Conservation (phyloP, 75 land plant species). For the Picea sitchensis region DNA sequence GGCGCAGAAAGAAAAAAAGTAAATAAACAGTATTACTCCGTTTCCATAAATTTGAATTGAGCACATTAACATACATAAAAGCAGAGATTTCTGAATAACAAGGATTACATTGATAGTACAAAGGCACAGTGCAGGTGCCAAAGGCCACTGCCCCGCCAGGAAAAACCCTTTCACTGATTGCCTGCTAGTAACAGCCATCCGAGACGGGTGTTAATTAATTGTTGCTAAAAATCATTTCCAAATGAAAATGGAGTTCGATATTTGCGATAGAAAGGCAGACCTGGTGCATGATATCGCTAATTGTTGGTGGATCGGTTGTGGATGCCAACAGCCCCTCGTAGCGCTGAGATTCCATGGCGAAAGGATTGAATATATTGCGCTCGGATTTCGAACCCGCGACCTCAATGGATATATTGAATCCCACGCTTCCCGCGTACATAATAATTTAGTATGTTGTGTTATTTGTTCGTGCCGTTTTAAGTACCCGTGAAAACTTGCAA, state of each 20-base stretch:
- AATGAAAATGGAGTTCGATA: not conserved
- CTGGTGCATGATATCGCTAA: slow-evolving; percentile 23
- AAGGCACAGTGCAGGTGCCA: slow-evolving; percentile 21
- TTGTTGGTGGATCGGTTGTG: slow-evolving; percentile 16
- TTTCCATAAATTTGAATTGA: too few species aligned
- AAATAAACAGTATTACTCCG: too few species aligned
- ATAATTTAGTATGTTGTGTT: too few species aligned
- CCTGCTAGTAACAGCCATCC: not conserved
- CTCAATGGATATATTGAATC: too few species aligned
- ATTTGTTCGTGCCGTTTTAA: too few species aligned
- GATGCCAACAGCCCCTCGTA: slow-evolving; percentile 13
- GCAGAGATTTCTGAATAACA: not conserved
- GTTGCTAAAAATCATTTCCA: too few species aligned
- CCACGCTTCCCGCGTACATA: too few species aligned
- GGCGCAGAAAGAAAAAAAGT: not conserved
- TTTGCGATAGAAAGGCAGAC: not conserved
- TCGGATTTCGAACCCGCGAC: too few species aligned
- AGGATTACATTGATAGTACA: slow-evolving; percentile 18
- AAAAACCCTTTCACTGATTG: slow-evolving; percentile 14
- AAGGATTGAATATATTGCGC: too few species aligned
- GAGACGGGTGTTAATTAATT: not conserved
- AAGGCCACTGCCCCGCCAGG: slow-evolving; percentile 25
- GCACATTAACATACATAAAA: not conserved
- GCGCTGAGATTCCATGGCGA: too few species aligned
- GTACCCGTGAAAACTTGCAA: too few species aligned